Conservation (phyloP, 1,284 basidiomycete species). For the Caloboletus inedulis region DNA sequence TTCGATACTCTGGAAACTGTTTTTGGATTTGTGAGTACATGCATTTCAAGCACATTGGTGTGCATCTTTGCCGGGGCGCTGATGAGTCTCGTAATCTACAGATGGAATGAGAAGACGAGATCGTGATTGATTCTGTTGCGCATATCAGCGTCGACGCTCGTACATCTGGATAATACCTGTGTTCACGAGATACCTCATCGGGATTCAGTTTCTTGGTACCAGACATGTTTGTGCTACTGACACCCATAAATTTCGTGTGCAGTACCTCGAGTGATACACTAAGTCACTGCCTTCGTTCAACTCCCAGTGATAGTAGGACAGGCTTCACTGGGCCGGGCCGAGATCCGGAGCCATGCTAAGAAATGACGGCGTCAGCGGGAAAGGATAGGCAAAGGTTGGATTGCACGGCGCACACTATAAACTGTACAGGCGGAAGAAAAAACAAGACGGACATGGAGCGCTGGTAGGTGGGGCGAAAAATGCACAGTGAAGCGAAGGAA, state of each 20-base stretch:
- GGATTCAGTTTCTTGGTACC: neutral
- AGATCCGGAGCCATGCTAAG: too few relatives aligned
- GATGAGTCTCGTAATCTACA: slow-evolving; percentile 11
- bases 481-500: too few relatives aligned
- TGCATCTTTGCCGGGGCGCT: neutral
- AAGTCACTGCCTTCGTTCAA: too few relatives aligned
- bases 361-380: too few relatives aligned
- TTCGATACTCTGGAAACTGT: slow-evolving; percentile 80
- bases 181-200: neutral
- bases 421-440: too few relatives aligned
- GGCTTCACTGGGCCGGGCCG: too few relatives aligned
- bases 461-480: too few relatives aligned
- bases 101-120: slow-evolving; percentile 41
- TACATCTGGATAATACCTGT: neutral
- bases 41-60: neutral
- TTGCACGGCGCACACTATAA: too few relatives aligned
- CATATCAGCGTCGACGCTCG: neutral
- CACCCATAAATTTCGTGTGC: neutral
- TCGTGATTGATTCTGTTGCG: neutral
- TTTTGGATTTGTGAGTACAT: slow-evolving; percentile 71
- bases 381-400: too few relatives aligned
- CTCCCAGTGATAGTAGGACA: too few relatives aligned
- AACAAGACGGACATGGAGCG: too few relatives aligned
- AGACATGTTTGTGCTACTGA: neutral
- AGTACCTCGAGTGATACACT: neutral